Evolutionary conservation across 495 filamentous ascomycete genomes (phyloP).

Genomic region (Penicillium canariense): DNA sequence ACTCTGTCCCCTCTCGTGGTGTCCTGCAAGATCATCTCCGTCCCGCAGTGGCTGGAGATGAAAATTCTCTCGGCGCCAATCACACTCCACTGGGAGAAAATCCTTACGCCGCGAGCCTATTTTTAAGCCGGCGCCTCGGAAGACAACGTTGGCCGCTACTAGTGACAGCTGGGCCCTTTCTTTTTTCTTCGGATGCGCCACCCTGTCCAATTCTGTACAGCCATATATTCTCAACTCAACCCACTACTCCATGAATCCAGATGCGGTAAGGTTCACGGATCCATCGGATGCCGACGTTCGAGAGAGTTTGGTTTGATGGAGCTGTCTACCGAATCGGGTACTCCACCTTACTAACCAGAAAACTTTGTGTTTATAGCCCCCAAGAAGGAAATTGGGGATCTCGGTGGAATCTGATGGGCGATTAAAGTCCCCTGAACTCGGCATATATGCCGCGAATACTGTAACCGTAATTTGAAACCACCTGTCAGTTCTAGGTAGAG

Average conservation of each 20-base stretch:
- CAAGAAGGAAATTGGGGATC: background rate
- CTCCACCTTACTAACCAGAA: background rate
- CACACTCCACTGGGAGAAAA: constrained; percentile 4
- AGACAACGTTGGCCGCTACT: background rate
- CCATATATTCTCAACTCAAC: background rate
- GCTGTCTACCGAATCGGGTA: background rate
- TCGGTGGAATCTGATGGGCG: no score
- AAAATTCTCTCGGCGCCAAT: constrained; percentile 20
- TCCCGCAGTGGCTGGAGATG: constrained; percentile 25
- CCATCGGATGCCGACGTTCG: background rate
- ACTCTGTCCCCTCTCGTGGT: constrained; percentile 10
- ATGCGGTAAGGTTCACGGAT: background rate
- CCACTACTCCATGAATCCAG: background rate
- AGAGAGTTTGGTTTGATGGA: background rate
- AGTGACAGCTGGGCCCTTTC: background rate
- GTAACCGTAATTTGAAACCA: no score
- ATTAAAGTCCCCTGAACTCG: no score
- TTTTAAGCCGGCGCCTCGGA: constrained; percentile 11
- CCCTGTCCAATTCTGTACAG: background rate
- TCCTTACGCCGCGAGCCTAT: constrained; percentile 15
- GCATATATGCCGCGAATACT: no score
- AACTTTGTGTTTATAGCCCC: background rate
- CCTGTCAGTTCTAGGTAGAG: no score
- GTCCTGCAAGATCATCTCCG: constrained; percentile 30
- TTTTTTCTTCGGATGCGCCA: background rate